Evolutionary conservation across 768 basidiomycete genomes (phyloP), one percentile per base, ranked within the genome.

Genomic region (Boletus rex-veris): DNA sequence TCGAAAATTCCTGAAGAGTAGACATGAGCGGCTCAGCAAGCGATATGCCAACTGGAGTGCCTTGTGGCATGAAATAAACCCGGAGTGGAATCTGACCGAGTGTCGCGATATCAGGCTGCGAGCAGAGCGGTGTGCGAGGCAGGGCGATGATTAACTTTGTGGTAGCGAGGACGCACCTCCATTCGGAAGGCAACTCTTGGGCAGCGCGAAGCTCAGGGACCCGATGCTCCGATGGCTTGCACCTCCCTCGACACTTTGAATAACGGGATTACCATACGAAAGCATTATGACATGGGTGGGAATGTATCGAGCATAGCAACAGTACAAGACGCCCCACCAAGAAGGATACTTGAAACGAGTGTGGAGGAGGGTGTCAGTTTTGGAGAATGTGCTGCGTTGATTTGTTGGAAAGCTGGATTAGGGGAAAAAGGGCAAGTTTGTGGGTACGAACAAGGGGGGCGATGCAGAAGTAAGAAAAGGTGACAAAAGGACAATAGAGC

Each of bases 281-380:
- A 61, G 58, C 61, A 70, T 70, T 71, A 71, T 50, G 62, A 70
- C 69, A 70, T 70, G 65, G 70, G 3, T 48, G 62, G 59, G 58
- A 61, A 61, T 63, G 62, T 70, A 71, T 65, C 59, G 62, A 71
- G 68, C 69, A 70, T 68, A 54, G 57, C 54, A 61, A 70, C 63
- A 68, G 60, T 68, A 68, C 70, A 72, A 50, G 65, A 65, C 63
- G 36, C 52, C 58, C 58, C 64, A 54, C 63, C 64, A 63, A 58
- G 57, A 58, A 57, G 54, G 50, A 53, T 55, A 58, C 57, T 54
- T 53, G 41, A 64, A 70, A 70, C 42, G 68, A 70, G 62, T 52
- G 68, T 64, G 48, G 45, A 57, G 63, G 57, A 53, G 61, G 66
- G 59, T 54, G 67, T 64, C 58, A 48, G 44, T 58, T 71, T 58